Conservation (phyloP, 140 eudicot genomes). For the Erigeron philadelphicus region DNA sequence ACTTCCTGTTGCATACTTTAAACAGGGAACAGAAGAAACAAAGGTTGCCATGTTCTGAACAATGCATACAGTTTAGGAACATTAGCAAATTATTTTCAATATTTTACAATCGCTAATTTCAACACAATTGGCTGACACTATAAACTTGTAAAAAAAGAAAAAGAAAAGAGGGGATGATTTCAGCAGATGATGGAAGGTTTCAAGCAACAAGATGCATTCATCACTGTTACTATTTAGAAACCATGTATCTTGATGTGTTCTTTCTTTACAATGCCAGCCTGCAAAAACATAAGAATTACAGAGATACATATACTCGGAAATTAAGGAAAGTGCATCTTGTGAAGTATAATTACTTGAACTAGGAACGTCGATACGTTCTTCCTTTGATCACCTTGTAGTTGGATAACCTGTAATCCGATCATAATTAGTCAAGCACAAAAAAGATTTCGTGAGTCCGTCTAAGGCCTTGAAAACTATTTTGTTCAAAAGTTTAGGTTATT, state of each 20-base stretch:
- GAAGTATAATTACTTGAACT: constrained; percentile 38
- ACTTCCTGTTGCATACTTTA: constrained; percentile 19
- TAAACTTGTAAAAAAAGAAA: constrained; percentile 13
- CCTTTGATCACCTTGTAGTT: constrained; percentile 67
- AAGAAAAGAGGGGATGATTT: background rate
- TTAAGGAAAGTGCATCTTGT: background rate
- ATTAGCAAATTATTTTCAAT: constrained; percentile 28
- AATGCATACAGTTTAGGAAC: constrained; percentile 29
- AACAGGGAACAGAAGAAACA: constrained; percentile 14
- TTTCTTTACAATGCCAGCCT: constrained; percentile 94
- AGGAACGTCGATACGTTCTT: constrained; percentile 62
- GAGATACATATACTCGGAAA: background rate
- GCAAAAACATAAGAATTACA: background rate
- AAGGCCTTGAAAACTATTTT: too few relatives aligned
- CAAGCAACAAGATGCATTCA: constrained; percentile 32
- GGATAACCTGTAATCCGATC: constrained; percentile 40
- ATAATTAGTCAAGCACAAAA: background rate
- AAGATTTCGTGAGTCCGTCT: too few relatives aligned
- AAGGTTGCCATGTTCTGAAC: constrained; percentile 24
- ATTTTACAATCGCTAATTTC: constrained; percentile 24
- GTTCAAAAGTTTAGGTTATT: too few relatives aligned
- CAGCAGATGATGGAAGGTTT: constrained; percentile 26
- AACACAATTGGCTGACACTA: constrained; percentile 20
- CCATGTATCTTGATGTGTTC: constrained; percentile 89
- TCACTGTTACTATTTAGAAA: constrained; percentile 44